These are phyloP conservation scores for Chlorella sp. DNA, from an alignment of 139 green algal species.

Conservation along the genomic window DNA sequence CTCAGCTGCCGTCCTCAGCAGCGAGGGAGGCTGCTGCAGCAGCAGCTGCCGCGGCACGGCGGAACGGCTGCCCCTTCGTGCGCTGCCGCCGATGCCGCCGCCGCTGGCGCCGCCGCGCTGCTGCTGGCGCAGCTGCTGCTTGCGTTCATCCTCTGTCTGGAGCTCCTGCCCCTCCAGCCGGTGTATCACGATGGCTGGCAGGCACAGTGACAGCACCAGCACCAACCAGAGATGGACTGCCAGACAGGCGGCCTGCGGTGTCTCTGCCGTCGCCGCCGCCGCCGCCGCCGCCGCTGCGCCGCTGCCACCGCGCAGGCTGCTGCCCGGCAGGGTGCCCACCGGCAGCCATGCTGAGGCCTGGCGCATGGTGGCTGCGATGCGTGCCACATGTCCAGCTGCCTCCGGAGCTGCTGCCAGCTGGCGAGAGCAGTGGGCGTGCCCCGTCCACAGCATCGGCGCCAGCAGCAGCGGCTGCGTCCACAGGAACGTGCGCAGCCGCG, in stretches of 20 bases:
- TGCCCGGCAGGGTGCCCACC: neutral
- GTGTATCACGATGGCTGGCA: constrained; percentile 1
- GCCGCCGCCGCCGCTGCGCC: neutral
- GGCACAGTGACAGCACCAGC: neutral
- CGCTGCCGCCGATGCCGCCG: neutral
- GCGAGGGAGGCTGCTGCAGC: neutral
- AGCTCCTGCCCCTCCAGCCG: constrained; percentile 1
- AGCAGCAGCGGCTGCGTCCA: constrained; percentile 13
- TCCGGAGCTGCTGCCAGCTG: neutral
- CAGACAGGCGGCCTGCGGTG: neutral
- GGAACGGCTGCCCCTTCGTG: neutral
- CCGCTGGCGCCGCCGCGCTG: neutral
- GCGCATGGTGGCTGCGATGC: neutral
- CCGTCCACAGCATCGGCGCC: neutral
- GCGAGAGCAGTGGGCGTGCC: neutral
- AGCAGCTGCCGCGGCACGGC: neutral
- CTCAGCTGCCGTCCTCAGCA: neutral
- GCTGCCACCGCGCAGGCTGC: neutral
- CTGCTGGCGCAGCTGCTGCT: neutral
- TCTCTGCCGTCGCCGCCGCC: neutral
- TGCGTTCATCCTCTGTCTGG: neutral
- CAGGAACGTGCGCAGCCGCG: constrained; percentile 5
- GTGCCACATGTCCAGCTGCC: neutral
- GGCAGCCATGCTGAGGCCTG: neutral
- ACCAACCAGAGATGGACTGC: constrained; percentile 6